Evolutionary conservation across 331 rosid species (phyloP), one percentile per base, ranked within the genome.

Genomic region (Dryas integrifolia): DNA sequence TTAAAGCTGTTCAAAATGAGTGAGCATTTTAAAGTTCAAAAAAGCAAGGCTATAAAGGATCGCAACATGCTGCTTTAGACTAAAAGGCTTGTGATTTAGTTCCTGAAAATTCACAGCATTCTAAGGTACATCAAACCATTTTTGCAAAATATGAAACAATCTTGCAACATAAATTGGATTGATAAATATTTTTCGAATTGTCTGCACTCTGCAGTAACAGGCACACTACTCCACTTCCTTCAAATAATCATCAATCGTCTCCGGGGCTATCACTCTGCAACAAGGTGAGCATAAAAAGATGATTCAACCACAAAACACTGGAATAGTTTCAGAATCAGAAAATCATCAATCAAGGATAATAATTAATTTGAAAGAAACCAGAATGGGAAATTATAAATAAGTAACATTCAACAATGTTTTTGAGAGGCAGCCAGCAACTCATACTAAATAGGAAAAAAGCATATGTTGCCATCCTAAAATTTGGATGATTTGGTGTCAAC

Each of bases 201-300:
- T 64, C 26, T 0, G 18, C 60, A n/a, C 15, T 64, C 16, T 0
- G 35, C 60, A n/a, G 59, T 38, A 58, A 65, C 30, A 73, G 67
- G 46, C 62, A 74, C n/a, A 70, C 72, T 87, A 90, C 68, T 92
- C 98, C 65, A 92, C 97, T 88, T 92, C 98, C 57, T 85, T 97
- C 84, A 92, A 83, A 73, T 92, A 92, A 80, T 92, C 98, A 44
- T 92, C 98, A 56, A 92, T 88, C 82, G 90, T 96, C 5, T 96
- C 96, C 53, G 98, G 96, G 15, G 97, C 84, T 80, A 92, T 80
- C 69, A 92, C 97, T 81, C 98, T 92, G 96, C 89, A 85, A 74
- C 68, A 77, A 38, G 38, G 49, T 68, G 24, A 63, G 69, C 61
- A 60, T 53, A 63, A 43, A 47, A 58, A 44, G 47, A 30, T 6